phyloP scores from a whole-genome alignment of 176 grass and related monocot species.

The Ananas comosus region DNA sequence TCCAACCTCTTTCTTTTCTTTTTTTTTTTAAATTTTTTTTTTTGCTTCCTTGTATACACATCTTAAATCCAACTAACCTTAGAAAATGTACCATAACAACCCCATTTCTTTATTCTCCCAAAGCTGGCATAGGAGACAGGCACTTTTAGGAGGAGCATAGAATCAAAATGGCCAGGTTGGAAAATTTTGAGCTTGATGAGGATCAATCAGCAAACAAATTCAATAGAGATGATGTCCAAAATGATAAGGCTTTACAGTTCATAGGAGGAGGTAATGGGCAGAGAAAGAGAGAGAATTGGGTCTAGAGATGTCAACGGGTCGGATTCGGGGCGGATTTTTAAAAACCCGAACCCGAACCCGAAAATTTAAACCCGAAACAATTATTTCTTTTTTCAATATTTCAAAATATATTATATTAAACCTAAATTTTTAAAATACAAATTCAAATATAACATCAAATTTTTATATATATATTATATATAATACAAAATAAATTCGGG shows the following conservation, averaged over 20 bases:
- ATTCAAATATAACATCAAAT: too few species aligned
- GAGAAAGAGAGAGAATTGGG: neutral
- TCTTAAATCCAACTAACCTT: neutral
- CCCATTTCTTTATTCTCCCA: slow-evolving; percentile 8
- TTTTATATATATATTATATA: too few species aligned
- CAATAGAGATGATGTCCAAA: neutral
- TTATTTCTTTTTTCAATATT: too few species aligned
- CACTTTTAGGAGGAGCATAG: neutral
- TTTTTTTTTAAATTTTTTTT: too few species aligned
- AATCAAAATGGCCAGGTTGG: slow-evolving; percentile 8
- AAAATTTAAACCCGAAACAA: too few species aligned
- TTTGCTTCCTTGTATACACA: neutral
- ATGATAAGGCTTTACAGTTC: slow-evolving; percentile 1
- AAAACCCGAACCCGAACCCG: too few species aligned
- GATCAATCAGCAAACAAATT: neutral
- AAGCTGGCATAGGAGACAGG: neutral
- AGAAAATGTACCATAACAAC: neutral
- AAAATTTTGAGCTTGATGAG: slow-evolving; percentile 3
- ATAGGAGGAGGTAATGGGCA: neutral
- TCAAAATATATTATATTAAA: too few species aligned
- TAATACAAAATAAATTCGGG: too few species aligned
- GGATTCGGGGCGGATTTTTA: too few species aligned
- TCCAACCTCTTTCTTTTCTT: neutral
- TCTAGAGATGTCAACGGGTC: too few species aligned
- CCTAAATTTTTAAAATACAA: too few species aligned